Base-by-base conservation (phyloP, 2,329 filamentous ascomycete species). In the Akanthomyces lecanii region DNA sequence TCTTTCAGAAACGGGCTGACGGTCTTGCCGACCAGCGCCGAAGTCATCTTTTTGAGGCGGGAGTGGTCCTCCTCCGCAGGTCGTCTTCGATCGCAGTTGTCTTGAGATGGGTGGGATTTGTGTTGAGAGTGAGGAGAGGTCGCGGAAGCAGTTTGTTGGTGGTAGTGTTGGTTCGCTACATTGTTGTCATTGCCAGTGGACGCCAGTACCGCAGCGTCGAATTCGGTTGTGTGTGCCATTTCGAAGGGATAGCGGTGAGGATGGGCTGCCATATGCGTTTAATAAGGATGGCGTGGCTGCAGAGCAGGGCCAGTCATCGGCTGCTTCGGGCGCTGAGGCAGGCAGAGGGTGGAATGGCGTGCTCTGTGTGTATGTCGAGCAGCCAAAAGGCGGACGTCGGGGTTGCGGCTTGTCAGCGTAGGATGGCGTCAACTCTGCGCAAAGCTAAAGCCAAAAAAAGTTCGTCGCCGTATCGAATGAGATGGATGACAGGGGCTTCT, bases 1-100 rank as follows among this genome's bases (percentile, higher is more conserved):
- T 92, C 90, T 68, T 90, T 88, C 61, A 98, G 85, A 73, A 97
- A 98, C 1, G 94, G 93, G 42, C 89, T 89, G 66, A 97, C 87
- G 63, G 90, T 91, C 77, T 91, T 86, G 70, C 87, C 85, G 66
- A 90, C 89, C 62, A 92, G 83, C 67, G 88, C 88, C 65, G 81
- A 79, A 54, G 84, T 79, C 81, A 86, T 85, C 72, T 81, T 85
- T 69, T 80, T 78, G 55, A 85, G 75, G 23, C 82, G 78, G 47
- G 78, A 77, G 61, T 75, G 75, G 65, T 81, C 78, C 66, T 79
- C 77, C 64, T 84, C 81, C 64, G 82, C 78, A 25, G 78, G 79
- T 63, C 81, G 75, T 64, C 78, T 73, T 66, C 81, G 77, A 66
- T 85, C 79, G 70, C 82, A 85, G 70, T 79, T 81, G 63, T 81